Evolutionary conservation across 2,329 filamentous ascomycete genomes (phyloP), one percentile per base, ranked within the genome.

Genomic region (Penicillium sp.): DNA sequence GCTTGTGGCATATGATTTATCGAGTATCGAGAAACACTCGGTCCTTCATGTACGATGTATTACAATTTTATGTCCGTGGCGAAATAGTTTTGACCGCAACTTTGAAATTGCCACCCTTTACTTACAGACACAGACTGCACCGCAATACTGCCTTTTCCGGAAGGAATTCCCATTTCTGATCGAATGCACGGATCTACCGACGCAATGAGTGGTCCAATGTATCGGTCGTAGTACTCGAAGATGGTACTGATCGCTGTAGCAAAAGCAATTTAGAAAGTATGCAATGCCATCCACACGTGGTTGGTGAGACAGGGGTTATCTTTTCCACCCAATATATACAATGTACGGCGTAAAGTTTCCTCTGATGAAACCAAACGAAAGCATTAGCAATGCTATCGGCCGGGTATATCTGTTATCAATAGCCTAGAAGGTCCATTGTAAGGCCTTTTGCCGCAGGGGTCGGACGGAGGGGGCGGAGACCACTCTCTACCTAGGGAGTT

Each of bases 61-160:
- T 45, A 21, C 12, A 25, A 25, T 37, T 27, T 48, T 35, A 39
- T 54, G 38, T 38, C 42, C 52, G 56, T 63, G 60, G 61, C 62
- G 57, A 60, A 61, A 58, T 53, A 53, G 37, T 47, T 49, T 57
- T 67, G 65, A 67, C 65, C 65, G 65, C 63, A 65, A 66, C 50
- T 65, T 66, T 48, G 49, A 54, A 55, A 50, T 58, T 49, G 60
- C 59, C 60, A 65, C 63, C 54, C 57, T 56, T 48, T 50, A 52
- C 38, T 58, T 18, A 15, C 46, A 29, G 37, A 27, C 29, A 16
- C 34, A 23, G n/a, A 46, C 21, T 38, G 31, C 25, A 42, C 10
- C 31, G n/a, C 32, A 27, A 51, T n/a, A 32, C 29, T 27, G 9
- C 45, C n/a, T 27, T 49, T 42, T 47, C 8, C 3, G 9, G 13